Base-by-base conservation (phyloP, 331 rosid genomes). In the Quercus lobata region DNA sequence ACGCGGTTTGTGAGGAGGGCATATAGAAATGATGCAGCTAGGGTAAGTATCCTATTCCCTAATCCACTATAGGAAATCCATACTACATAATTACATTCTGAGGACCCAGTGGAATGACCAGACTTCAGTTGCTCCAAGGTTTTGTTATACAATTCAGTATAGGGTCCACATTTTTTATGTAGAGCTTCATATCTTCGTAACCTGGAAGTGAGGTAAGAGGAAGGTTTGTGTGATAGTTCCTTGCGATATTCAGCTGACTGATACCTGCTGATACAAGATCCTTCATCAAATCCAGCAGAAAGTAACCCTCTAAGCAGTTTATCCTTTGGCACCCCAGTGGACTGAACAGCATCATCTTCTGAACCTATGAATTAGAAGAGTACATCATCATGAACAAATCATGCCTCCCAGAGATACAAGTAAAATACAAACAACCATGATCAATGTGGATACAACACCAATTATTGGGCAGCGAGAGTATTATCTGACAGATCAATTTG, bases 11-110 rank as follows among this genome's bases (percentile, higher is more conserved):
- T 90, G 84, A 94, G 94, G 80, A 94, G 92, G 66, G 98, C 94
- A 69, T 94, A 94, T 6, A 94, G 92, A 83, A 94, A 92, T 32
- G 93, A 89, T 34, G 97, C 89, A 73, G 90, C 92, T 75, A 94
- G 60, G 76, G 98, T 87, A 66, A 94, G 77, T 57, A 94, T 90
- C 86, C 92, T 92, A 80, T 94, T 94, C 69, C 98, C 98, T 74
- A 94, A 87, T 63, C 98, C 98, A 81, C 98, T 92, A 57, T 74
- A 90, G 73, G 97, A 90, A 83, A 94, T 84, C 97, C 94, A 94
- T 2, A 90, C 94, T 54, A 94, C 83, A 83, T 92, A 92, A 69
- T 86, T 88, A 80, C 98, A 94, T 62, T 81, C 87, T 2, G 81
- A 70, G 58, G 90, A 68, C 24, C 83, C 81, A 0, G 62, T 19